Percentiles rank a stretch among this genome's conserved stretches.
phyloP scores from a whole-genome alignment of 2,329 filamentous ascomycete genomes.

The Scopulariopsis brevicaulis region DNA sequence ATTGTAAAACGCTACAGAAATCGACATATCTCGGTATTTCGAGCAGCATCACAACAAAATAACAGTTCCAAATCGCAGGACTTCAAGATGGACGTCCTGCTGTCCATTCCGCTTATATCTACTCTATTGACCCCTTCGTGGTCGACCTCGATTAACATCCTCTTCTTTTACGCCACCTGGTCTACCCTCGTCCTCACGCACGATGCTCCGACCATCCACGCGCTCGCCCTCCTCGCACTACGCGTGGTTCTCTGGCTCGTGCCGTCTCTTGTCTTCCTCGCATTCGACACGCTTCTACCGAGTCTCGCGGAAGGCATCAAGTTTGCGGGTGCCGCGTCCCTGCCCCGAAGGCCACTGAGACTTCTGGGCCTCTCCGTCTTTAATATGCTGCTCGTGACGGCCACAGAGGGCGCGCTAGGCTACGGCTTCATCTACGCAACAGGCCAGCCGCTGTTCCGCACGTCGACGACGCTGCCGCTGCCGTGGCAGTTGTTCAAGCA shows the following conservation, averaged over 20 bases:
- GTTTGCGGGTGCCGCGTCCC: slow-evolving; percentile 40
- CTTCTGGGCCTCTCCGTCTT: slow-evolving; percentile 28
- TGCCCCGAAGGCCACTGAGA: slow-evolving; percentile 31
- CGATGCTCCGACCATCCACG: slow-evolving; percentile 61
- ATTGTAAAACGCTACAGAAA: too few relatives aligned
- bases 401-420: slow-evolving; percentile 28
- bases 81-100: slow-evolving; percentile 49
- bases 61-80: neutral
- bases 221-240: slow-evolving; percentile 57
- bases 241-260: slow-evolving; percentile 60
- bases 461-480: slow-evolving; percentile 35
- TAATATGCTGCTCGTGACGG: slow-evolving; percentile 33
- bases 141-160: slow-evolving; percentile 68
- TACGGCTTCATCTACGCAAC: slow-evolving; percentile 21
- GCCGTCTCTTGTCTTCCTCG: slow-evolving; percentile 60
- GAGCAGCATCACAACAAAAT: neutral
- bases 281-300: slow-evolving; percentile 61
- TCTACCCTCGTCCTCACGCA: slow-evolving; percentile 71
- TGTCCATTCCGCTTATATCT: slow-evolving; percentile 63
- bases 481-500: slow-evolving; percentile 43
- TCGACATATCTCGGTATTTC: neutral
- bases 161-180: slow-evolving; percentile 91
- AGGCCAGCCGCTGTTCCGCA: slow-evolving; percentile 30
- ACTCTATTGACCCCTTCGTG: slow-evolving; percentile 59
- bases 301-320: slow-evolving; percentile 60